These are phyloP conservation scores for Hyphopichia homilentoma DNA, from an alignment of 805 yeast species.

Conservation along the genomic window DNA sequence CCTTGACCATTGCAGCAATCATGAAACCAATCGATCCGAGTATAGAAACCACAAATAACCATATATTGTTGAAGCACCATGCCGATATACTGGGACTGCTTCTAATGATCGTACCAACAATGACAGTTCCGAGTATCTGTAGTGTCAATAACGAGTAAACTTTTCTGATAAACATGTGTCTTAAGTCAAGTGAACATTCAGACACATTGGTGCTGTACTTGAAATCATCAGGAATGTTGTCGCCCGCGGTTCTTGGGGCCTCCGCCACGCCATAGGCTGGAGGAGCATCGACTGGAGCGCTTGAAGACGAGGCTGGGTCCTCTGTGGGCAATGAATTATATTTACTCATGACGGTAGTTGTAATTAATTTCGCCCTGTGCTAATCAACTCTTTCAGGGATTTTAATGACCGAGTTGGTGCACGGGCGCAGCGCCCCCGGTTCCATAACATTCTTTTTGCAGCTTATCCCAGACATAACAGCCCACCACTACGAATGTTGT, in stretches of 20 bases:
- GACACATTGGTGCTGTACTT: slow-evolving; percentile 76
- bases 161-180: slow-evolving; percentile 73
- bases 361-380: no score
- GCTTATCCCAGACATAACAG: no score
- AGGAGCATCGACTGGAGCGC: no score
- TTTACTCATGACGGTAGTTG: no score
- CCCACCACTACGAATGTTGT: no score
- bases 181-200: slow-evolving; percentile 69
- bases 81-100: slow-evolving; percentile 39
- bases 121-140: slow-evolving; percentile 62
- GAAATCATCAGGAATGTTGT: slow-evolving; percentile 67
- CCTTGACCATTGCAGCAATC: slow-evolving; percentile 59
- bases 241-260: slow-evolving; percentile 25
- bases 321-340: slow-evolving; percentile 1
- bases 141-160: slow-evolving; percentile 69
- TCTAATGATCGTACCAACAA: slow-evolving; percentile 51
- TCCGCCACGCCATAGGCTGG: slow-evolving; percentile 16
- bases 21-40: slow-evolving; percentile 61
- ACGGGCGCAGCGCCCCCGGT: no score
- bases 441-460: no score
- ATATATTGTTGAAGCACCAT: slow-evolving; percentile 57
- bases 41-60: slow-evolving; percentile 56
- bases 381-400: no score
- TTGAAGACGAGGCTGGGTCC: no score
- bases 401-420: no score